Evolutionary conservation across 169 alveolate species (phyloP), one percentile per base, ranked within the genome.

Genomic region (Plasmodium falciparum): DNA sequence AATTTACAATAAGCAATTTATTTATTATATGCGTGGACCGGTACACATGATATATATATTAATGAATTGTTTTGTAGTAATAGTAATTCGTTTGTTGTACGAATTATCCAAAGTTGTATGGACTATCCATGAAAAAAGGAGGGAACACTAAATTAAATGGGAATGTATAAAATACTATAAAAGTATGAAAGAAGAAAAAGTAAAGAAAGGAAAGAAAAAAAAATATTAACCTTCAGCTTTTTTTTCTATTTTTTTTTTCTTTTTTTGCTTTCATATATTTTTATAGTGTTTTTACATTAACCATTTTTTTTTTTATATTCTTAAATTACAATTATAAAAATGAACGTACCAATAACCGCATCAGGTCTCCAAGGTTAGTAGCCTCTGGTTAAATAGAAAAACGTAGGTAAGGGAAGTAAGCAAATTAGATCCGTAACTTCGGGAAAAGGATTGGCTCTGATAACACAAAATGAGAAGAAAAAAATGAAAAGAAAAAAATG

Each of bases 291-390:
- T 71, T 0, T 9, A 50, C 54, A 17, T 61, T 63, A n/a, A 67
- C 3, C 29, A 22, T 59, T 67, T 12, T 54, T 20, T 20, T 47
- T 75, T 43, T 24, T 62, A 63, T 63, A 62, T 15, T 54, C 61
- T 62, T 20, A 45, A n/a, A 54, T 62, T 97, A 93, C 83, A 63
- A 33, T 33, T 95, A 93, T 91, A n/a, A n/a, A n/a, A 97, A 95
- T 91, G 97, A 95, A 90, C 98, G 98, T 96, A 95, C 98, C 98
- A 94, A 95, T 93, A 95, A 97, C 98, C 98, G 98, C 98, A 95
- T 94, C 97, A 96, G 98, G 98, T 97, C 98, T 96, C 98, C 97
- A 95, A 95, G 97, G 97, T 95, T 95, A 94, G 95, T 93, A 97
- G 97, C 97, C 98, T 96, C 98, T 97, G 97, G 98, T 94, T 96